phyloP scores from a whole-genome alignment of 179 eudicot species.

The Beta macrorhiza region DNA sequence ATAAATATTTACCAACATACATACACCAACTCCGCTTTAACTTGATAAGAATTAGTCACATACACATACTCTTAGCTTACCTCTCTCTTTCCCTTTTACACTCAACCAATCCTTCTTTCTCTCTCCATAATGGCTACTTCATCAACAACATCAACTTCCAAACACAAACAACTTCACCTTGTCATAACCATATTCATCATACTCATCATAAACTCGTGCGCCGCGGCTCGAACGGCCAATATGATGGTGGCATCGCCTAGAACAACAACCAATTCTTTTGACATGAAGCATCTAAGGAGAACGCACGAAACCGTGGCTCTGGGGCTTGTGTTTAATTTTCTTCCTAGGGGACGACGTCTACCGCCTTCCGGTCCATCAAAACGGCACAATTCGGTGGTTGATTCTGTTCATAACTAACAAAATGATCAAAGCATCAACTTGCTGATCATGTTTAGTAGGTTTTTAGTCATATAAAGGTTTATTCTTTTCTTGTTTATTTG shows the following conservation, averaged over 20 bases:
- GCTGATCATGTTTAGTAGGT: background rate
- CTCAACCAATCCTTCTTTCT: slow-evolving; percentile 5
- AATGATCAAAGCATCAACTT: background rate
- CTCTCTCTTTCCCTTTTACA: slow-evolving; percentile 13
- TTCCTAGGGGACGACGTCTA: slow-evolving; percentile 21
- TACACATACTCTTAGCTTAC: too few relatives aligned
- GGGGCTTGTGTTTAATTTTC: slow-evolving; percentile 25
- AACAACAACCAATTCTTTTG: slow-evolving; percentile 1
- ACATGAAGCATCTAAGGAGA: slow-evolving; percentile 20
- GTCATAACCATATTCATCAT: slow-evolving; percentile 6
- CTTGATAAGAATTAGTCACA: background rate
- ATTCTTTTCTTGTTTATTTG: slow-evolving; percentile 16
- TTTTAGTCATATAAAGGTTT: slow-evolving; percentile 1
- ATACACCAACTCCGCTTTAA: background rate
- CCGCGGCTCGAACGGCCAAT: slow-evolving; percentile 18
- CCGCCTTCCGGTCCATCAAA: slow-evolving; percentile 33
- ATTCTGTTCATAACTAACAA: slow-evolving; percentile 23
- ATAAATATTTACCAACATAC: background rate
- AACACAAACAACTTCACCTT: slow-evolving; percentile 19
- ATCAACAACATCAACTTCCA: background rate
- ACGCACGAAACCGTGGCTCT: background rate
- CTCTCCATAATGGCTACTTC: slow-evolving; percentile 23
- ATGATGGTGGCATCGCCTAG: background rate
- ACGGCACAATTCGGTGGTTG: slow-evolving; percentile 31
- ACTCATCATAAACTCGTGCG: slow-evolving; percentile 12